A percentile compares a stretch with the other conserved stretches of the same genome.
These are phyloP conservation scores for Phytophthora agathidicida DNA, from an alignment of 352 stramenopile species.

Conservation along the genomic window DNA sequence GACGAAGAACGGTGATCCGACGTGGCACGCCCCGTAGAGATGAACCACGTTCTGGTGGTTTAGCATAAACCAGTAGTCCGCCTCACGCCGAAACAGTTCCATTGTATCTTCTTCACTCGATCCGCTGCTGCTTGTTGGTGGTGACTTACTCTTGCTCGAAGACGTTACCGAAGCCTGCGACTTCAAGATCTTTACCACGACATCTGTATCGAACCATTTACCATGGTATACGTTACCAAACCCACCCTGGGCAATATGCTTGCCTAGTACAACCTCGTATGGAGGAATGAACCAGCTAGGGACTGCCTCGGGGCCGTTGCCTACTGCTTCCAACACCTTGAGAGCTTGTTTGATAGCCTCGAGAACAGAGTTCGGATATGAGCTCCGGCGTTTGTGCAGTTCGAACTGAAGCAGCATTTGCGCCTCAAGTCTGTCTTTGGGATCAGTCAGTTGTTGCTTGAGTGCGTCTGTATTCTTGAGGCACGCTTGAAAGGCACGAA, in stretches of 20 bases:
- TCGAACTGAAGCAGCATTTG: constrained; percentile 38
- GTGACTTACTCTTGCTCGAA: not conserved
- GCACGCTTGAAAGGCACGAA: constrained; percentile 24
- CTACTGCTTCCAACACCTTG: constrained; percentile 9
- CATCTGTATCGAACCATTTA: constrained; percentile 36
- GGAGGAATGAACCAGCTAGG: constrained; percentile 39
- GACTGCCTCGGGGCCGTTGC: constrained; percentile 9
- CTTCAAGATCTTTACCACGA: constrained; percentile 38
- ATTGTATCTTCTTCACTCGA: constrained; percentile 20
- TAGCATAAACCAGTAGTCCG: constrained; percentile 37
- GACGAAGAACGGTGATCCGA: constrained; percentile 36
- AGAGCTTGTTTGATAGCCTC: constrained; percentile 20
- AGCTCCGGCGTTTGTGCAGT: constrained; percentile 26
- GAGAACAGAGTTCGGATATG: constrained; percentile 28
- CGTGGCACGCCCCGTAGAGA: constrained; percentile 40
- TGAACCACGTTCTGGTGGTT: constrained; percentile 40
- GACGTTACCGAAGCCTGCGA: not conserved
- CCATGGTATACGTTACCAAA: constrained; percentile 35
- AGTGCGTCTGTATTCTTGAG: constrained; percentile 13
- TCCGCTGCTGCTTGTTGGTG: constrained; percentile 8
- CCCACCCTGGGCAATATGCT: constrained; percentile 14
- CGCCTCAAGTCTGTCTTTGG: constrained; percentile 16
- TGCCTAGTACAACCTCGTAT: constrained; percentile 30
- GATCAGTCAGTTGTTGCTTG: constrained; percentile 15
- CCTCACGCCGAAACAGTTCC: constrained; percentile 33